Evolutionary conservation across 176 grass and related monocot genomes (phyloP).

Genomic region (Luzula sylvatica): DNA sequence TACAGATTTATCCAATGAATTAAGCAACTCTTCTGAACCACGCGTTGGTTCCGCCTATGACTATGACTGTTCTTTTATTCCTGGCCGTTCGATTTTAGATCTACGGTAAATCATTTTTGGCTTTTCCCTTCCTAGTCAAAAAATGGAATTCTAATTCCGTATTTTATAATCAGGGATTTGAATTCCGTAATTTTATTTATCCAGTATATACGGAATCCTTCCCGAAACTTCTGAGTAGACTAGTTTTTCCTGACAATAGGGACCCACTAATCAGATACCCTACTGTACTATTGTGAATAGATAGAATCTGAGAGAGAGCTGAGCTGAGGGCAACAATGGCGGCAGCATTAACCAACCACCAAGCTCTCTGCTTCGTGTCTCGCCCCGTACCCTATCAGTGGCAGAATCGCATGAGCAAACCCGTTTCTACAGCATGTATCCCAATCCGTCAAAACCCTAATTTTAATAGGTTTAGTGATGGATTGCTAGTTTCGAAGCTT

Average conservation of each 20-base stretch:
- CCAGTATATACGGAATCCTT: not conserved
- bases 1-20: not conserved
- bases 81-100: not conserved
- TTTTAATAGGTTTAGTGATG: not conserved
- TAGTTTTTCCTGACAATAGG: not conserved
- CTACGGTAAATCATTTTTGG: not conserved
- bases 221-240: not conserved
- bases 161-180: no score
- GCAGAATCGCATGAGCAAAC: not conserved
- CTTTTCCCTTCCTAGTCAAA: no score
- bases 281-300: not conserved
- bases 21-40: not conserved
- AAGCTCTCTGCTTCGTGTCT: constrained; percentile 16
- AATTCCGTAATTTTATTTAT: not conserved
- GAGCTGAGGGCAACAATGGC: constrained; percentile 32
- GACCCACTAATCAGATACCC: not conserved
- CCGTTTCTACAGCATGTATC: not conserved
- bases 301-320: not conserved
- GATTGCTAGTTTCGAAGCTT: constrained; percentile 3
- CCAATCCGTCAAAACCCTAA: constrained; percentile 10
- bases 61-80: not conserved
- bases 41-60: not conserved
- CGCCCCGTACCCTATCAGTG: constrained; percentile 16
- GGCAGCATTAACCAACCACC: constrained; percentile 30
- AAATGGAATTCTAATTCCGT: no score